Evolutionary conservation across 345 rosid genomes (phyloP).

Genomic region (Trapa incisa): DNA sequence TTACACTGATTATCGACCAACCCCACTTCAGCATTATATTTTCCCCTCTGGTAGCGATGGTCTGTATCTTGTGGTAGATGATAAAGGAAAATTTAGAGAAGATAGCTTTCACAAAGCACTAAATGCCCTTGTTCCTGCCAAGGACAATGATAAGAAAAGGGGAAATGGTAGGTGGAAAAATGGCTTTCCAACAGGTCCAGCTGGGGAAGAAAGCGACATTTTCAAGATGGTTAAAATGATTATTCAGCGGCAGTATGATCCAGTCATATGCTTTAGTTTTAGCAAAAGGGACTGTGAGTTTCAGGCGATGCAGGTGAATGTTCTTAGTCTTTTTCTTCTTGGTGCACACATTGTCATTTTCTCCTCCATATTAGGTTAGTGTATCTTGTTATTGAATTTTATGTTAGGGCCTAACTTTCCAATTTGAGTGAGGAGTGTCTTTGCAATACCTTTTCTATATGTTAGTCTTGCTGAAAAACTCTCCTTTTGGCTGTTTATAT

Average conservation of each 20-base stretch:
- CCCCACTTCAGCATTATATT: conserved; percentile 93
- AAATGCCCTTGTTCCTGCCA: conserved; percentile 70
- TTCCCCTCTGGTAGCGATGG: conserved; percentile 95
- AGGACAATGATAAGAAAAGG: conserved; percentile 61
- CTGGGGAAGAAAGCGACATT: conserved; percentile 95
- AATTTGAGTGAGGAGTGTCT: background rate
- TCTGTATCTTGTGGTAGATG: conserved; percentile 85
- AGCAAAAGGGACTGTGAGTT: conserved; percentile 97
- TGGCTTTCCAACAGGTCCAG: conserved; percentile 49
- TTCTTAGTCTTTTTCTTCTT: conserved; percentile 1
- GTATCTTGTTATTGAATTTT: background rate
- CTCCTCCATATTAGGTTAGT: background rate
- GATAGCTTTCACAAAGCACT: conserved; percentile 90
- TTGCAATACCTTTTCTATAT: background rate
- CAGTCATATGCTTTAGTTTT: conserved; percentile 91
- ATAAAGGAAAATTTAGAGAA: conserved; percentile 82
- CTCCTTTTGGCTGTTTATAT: background rate
- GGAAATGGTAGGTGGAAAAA: conserved; percentile 65
- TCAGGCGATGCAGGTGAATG: conserved; percentile 90
- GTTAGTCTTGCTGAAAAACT: background rate
- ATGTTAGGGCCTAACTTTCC: background rate
- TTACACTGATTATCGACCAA: conserved; percentile 97
- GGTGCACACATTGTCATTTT: background rate
- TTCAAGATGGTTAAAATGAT: conserved; percentile 98
- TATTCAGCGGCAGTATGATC: conserved; percentile 88